These are phyloP conservation scores for Claviceps maximensis DNA, from an alignment of 2,329 filamentous ascomycete genomes.

Conservation along the genomic window DNA sequence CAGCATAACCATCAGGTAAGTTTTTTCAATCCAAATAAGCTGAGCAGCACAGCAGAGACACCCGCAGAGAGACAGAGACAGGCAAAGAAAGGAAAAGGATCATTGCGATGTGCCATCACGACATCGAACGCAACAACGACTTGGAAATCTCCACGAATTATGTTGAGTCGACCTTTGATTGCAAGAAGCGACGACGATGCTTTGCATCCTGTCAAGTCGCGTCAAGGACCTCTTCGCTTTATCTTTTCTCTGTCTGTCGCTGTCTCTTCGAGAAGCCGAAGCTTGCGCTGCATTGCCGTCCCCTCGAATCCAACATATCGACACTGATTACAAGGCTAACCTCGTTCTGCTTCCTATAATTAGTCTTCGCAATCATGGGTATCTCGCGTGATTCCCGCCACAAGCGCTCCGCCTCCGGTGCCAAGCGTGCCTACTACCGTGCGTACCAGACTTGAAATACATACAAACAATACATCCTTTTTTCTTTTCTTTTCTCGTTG, in stretches of 20 bases:
- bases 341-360: slow-evolving; percentile 11
- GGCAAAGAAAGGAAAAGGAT: neutral
- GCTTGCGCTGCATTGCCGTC: neutral
- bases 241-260: neutral
- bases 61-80: neutral
- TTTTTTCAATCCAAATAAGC: slow-evolving; percentile 12
- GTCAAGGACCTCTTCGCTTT: no score
- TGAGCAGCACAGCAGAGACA: neutral
- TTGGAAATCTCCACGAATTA: neutral
- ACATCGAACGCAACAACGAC: neutral
- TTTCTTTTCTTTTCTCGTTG: slow-evolving; percentile 8
- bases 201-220: neutral
- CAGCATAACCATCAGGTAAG: slow-evolving; percentile 35
- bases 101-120: neutral
- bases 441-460: slow-evolving; percentile 30
- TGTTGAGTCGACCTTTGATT: neutral
- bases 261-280: neutral
- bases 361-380: slow-evolving; percentile 84
- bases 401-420: slow-evolving; percentile 98
- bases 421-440: slow-evolving; percentile 91
- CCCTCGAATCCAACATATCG: neutral
- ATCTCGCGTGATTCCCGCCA: slow-evolving; percentile 99
- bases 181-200: neutral
- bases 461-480: neutral
- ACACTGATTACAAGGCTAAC: slow-evolving; percentile 10